Base-by-base conservation (phyloP, 345 rosid genomes). In the Hypericum androsaemum region DNA sequence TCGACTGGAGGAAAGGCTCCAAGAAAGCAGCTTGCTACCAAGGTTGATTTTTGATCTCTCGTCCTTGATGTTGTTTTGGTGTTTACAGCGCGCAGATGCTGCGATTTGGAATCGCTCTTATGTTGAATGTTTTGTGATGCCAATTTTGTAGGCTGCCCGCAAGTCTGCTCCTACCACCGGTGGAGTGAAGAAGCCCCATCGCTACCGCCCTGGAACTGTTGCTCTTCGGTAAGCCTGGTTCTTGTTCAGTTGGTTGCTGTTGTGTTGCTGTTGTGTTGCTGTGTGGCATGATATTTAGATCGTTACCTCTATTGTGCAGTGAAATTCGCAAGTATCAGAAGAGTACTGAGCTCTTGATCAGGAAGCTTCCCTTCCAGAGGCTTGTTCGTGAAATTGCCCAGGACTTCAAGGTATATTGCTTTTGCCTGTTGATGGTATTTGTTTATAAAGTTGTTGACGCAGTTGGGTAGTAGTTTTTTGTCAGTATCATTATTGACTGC, bases 1-100 rank as follows among this genome's bases (percentile, higher is more conserved):
- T 46, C 49, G 5, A 46, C 49, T 13, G 49, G 49, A 46, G 49
- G 49, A 46, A 46, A 46, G 17, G 49, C 49, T 46, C 49, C 49
- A 16, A 46, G 49, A 15, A 46, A 46, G 49, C 49, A 46, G 49
- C 49, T 46, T 7, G 49, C 49, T 12, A 46, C 49, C 22, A 46
- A 46, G 49, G 49, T 46, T 46, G 2, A 3, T 46, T 6, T 12
- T 44, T 12, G 12, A 43, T 43, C 12, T 6, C 12, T 6, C 5
- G 15, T 7, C 48, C 15, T 3, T 13, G 32, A 22, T 22, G 2
- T 22, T 22, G 32, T 22, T 4, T 22, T 22, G 32, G 32, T n/a
- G n/a, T n/a, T n/a, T n/a, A n/a, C n/a, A n/a, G n/a, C n/a, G n/a
- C n/a, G n/a, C n/a, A n/a, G n/a, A n/a, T n/a, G n/a, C n/a, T n/a